These are phyloP conservation scores for Diaporthe humulicola DNA, from an alignment of 2,329 filamentous ascomycete genomes.

Conservation along the genomic window DNA sequence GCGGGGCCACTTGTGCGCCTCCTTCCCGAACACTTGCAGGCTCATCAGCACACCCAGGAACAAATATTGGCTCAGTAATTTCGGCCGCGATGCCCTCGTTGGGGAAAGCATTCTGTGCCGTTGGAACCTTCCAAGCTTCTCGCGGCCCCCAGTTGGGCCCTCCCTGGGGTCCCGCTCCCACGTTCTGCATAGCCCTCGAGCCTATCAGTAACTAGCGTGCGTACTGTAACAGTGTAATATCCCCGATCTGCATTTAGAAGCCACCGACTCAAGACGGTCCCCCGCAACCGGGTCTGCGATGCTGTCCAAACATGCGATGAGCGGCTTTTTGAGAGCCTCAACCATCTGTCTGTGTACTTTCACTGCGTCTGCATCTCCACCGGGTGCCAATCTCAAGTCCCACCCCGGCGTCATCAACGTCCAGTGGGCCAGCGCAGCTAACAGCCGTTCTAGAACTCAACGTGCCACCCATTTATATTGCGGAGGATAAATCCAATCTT, in stretches of 20 bases:
- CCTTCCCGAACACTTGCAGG: too few relatives aligned
- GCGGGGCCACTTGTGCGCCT: background rate
- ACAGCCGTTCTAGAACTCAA: slow-evolving; percentile 23
- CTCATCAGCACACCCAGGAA: background rate
- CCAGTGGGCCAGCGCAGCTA: slow-evolving; percentile 15
- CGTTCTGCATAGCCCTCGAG: slow-evolving; percentile 22
- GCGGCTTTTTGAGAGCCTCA: background rate
- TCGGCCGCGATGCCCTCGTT: slow-evolving; percentile 27
- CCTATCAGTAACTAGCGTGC: slow-evolving; percentile 11
- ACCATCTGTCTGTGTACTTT: background rate
- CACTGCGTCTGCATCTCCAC: slow-evolving; percentile 1
- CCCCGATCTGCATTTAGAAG: slow-evolving; percentile 34
- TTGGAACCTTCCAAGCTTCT: slow-evolving; percentile 18
- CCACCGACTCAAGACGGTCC: slow-evolving; percentile 20
- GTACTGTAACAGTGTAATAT: slow-evolving; percentile 19
- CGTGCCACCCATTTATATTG: slow-evolving; percentile 15
- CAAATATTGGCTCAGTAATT: slow-evolving; percentile 28
- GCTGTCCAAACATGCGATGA: background rate
- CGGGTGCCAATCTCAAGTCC: background rate
- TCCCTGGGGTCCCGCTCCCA: slow-evolving; percentile 18
- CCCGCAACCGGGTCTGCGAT: slow-evolving; percentile 8
- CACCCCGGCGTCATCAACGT: slow-evolving; percentile 13
- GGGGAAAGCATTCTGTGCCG: background rate
- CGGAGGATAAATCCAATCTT: slow-evolving; percentile 22
- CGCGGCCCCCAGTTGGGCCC: background rate